Evolutionary conservation across 306 rosid species (phyloP), one percentile per base, ranked within the genome.

Genomic region (Lathyrus oleraceus): DNA sequence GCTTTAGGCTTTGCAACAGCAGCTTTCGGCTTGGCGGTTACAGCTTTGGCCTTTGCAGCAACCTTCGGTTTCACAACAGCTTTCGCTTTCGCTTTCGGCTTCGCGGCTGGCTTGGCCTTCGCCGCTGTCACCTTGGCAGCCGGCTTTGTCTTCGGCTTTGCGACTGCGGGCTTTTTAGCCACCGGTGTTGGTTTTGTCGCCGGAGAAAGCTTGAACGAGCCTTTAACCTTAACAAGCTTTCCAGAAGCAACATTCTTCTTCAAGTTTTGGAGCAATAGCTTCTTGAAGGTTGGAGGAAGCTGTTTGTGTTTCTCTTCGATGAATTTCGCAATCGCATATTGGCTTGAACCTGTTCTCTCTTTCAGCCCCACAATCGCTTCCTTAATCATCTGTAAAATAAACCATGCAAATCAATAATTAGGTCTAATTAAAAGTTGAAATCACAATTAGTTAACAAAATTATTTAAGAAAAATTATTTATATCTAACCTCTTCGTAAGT

Each of bases 311-410:
- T 91, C 71, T 87, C 93, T 27, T 91, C 97, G 0, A 82, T 61
- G 71, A 84, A 84, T 76, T 85, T 88, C 0, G 93, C 63, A 47
- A 91, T 85, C 43, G 97, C 97, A 15, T 87, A 80, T 73, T 91
- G 97, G 67, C 97, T 91, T 20, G 91, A 91, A 23, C 97, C 97
- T 0, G 82, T 78, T 42, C 79, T 88, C 76, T 91, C 96, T 69
- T 91, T 88, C 51, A 91, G 35, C 8, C 84, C 7, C 19, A 81
- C 82, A 67, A 91, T 91, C 21, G 97, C 97, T 8, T 87, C 96
- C 84, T 87, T 89, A 28, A 91, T 78, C 97, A 91, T 91, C 97
- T 91, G 67, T 56, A 57, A 57, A 4, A 15, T 28, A 9, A 59
- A 14, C 10, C 47, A 67, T 4, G 74, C 40, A 71, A 39, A 38